Conservation (phyloP, 2,329 filamentous ascomycete genomes). For the Chlorencoelia australis region DNA sequence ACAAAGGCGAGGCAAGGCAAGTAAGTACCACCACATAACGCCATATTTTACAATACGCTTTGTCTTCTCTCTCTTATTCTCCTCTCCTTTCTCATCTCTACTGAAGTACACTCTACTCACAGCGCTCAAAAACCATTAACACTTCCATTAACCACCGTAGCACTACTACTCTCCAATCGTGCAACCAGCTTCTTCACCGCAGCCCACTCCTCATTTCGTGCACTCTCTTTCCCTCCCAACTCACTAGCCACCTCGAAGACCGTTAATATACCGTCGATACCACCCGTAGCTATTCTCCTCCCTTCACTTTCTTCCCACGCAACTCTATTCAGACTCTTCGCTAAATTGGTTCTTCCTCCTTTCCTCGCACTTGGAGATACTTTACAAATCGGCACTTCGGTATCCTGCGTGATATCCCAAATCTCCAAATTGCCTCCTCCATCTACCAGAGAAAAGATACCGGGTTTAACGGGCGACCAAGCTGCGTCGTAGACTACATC, state of each 20-base stretch:
- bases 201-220: conserved; percentile 84
- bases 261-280: conserved; percentile 81
- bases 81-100: too few relatives aligned
- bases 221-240: conserved; percentile 72
- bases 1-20: too few relatives aligned
- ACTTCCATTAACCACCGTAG: conserved; percentile 11
- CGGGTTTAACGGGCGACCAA: conserved; percentile 91
- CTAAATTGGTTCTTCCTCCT: conserved; percentile 58
- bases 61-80: too few relatives aligned
- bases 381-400: conserved; percentile 80
- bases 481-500: conserved; percentile 94
- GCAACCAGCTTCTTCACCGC: conserved; percentile 83
- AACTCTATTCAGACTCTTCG: conserved; percentile 84
- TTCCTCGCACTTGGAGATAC: conserved; percentile 61
- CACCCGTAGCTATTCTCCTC: conserved; percentile 76
- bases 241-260: conserved; percentile 85
- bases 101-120: background rate
- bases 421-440: conserved; percentile 86
- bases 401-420: conserved; percentile 89
- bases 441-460: conserved; percentile 90
- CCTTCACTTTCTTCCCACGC: conserved; percentile 91
- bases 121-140: conserved; percentile 19
- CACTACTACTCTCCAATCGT: conserved; percentile 48
- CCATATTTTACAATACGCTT: too few relatives aligned
- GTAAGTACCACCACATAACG: too few relatives aligned